Evolutionary conservation across 2,329 filamentous ascomycete genomes (phyloP).

Genomic region (Ophiocordyceps camponoti-rufipedis): DNA sequence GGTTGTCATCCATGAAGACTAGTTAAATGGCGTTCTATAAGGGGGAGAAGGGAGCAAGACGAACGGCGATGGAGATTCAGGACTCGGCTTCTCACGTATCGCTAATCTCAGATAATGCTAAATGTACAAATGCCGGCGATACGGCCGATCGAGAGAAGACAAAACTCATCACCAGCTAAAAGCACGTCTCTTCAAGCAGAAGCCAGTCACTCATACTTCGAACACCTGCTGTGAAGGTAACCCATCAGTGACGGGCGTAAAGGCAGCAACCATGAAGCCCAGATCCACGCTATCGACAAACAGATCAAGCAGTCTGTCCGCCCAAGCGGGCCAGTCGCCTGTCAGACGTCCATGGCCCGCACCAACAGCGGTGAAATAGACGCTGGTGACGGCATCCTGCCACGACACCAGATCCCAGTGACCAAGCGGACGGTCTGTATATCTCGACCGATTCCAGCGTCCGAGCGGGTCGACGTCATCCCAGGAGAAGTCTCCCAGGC

Average conservation of each 20-base stretch:
- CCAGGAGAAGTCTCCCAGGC: not conserved
- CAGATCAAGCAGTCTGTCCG: not conserved
- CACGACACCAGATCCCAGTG: not conserved
- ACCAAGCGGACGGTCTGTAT: not conserved
- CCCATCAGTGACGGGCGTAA: not conserved
- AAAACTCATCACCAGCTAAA: not conserved
- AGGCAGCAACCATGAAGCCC: not conserved
- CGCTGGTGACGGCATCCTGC: not conserved
- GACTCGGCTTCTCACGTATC: too few species aligned
- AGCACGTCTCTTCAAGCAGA: not conserved
- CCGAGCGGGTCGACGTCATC: not conserved
- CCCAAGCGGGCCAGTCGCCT: not conserved
- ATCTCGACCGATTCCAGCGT: not conserved
- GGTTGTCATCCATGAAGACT: too few species aligned
- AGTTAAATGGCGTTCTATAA: too few species aligned
- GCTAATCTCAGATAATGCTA: too few species aligned
- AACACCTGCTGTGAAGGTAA: not conserved
- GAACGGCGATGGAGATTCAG: too few species aligned
- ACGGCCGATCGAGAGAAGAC: too few species aligned
- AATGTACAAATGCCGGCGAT: too few species aligned
- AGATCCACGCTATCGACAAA: not conserved
- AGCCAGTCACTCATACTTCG: not conserved
- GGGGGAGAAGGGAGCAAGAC: too few species aligned
- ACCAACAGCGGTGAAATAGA: not conserved
- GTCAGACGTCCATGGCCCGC: not conserved